Evolutionary conservation across 1,284 basidiomycete genomes (phyloP), one percentile per base, ranked within the genome.

Genomic region (Exobasidium cylindrosporum): DNA sequence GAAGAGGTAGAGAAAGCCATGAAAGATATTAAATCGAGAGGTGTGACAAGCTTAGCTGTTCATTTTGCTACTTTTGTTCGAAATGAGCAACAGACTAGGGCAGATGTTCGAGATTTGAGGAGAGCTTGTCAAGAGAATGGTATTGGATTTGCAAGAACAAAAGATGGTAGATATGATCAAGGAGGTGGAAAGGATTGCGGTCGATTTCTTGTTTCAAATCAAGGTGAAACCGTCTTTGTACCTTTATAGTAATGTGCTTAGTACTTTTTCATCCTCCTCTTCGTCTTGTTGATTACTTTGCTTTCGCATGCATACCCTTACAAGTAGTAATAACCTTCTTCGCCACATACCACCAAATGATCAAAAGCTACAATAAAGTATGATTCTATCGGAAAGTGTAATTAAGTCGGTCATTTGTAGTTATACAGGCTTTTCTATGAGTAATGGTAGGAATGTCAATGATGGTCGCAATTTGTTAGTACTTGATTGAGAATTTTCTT

Each of bases 201-300:
- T n/a, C 60, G 57, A 3, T 74, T 74, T 54, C 52, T 73, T 2
- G 72, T 74, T 14, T 58, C 66, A 7, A 54, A 74, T 57, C 72
- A 74, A 58, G 72, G 72, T 4, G 67, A 71, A 61, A 73, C 70
- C 1, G 62, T 73, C 21, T 72, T 64, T 64, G 30, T 73, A 21
- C 70, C 70, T 11, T 26, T 55, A 13, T 14, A 55, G 3, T 55
- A 30, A 54, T 17, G 7, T 24, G 35, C n/a, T 43, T n/a, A 43
- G 10, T 14, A 4, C n/a, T n/a, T n/a, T n/a, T n/a, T n/a, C n/a
- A n/a, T n/a, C n/a, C n/a, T n/a, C n/a, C n/a, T n/a, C n/a, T n/a
- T n/a, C n/a, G n/a, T n/a, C n/a, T n/a, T n/a, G n/a, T n/a, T n/a
- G n/a, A n/a, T n/a, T n/a, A n/a, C n/a, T n/a, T n/a, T n/a, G n/a